Evolutionary conservation across 1,284 basidiomycete genomes (phyloP), one percentile per base, ranked within the genome.

Genomic region (Mrakiaceae sp.): DNA sequence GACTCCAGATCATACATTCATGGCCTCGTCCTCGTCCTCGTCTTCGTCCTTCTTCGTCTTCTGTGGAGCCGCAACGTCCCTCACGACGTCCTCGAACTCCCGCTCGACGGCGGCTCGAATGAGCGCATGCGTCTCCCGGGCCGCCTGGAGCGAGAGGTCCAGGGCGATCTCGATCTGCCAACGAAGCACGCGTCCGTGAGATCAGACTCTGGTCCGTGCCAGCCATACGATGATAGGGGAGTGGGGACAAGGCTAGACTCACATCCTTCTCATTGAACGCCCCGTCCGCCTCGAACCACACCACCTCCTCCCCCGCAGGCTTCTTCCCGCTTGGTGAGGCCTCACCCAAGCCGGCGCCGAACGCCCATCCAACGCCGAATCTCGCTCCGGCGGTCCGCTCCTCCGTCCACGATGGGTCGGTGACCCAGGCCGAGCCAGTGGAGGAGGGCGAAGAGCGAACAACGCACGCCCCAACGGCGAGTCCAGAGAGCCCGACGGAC

Each of bases 401-500:
- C 71, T 83, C 82, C 53, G 79, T 79, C 81, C 84, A 2, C 40
- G 86, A 78, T 2, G 87, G 88, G 67, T 88, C 88, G 44, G 87
- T 72, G 64, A 88, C 81, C 64, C 89, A 71, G 86, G 83, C 40
- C 83, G 86, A 72, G 87, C 86, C 73, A 27, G 27, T 88, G 85
- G 3, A 77, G 54, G 14, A 74, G 69, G 0, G 55, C 55, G 43
- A 10, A 44, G n/a, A n/a, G 16, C 14, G 55, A 46, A 78, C 79
- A n/a, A 80, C 71, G 5, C 74, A 70, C 0, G 78, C 74, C 3
- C 79, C 78, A 0, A 79, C 68, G 4, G 79, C 73, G 42, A 79
- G 73, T 0, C 75, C 79, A 4, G 72, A 71, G 55, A 78, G 71
- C 6, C 75, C 74, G n/a, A 80, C 72, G 3, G 68, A 69, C 0